Base-by-base conservation (phyloP, 148 eudicot species). In the Nepenthes mirabilis region DNA sequence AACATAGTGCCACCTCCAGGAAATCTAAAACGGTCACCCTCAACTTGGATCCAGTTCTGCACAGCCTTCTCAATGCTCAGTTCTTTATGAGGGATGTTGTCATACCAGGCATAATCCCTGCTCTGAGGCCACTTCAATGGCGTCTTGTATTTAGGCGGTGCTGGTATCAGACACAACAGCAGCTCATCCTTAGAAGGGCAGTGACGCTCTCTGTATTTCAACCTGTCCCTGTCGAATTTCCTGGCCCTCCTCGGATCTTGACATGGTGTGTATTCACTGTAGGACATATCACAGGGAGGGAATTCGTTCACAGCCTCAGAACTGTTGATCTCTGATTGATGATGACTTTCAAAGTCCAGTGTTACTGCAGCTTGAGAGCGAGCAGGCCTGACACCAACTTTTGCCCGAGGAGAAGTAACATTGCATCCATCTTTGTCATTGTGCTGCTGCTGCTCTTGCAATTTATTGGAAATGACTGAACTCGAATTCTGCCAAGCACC, bases 1-100 rank as follows among this genome's bases (percentile, higher is more conserved):
- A 93, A 93, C 98, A 88, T 88, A 36, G 98, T 93, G 2, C 98
- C 98, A 2, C 96, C 98, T 1, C 98, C 98, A 2, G 98, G 98
- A 67, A 93, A 93, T 36, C 83, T 65, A 54, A 93, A 93, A 2
- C 87, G 79, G 14, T 93, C 96, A 1, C 98, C 98, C 59, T 93
- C 89, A 0, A 93, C 83, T 76, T 84, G 94, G 51, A 93, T 86
- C 98, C 98, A 93, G 52, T 93, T 88, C 65, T 93, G 98, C 33
- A 82, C 74, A 33, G 94, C 96, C 81, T 93, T 93, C 81, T 93
- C 98, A 56, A 93, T 76, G 59, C 96, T 88, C 33, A 93, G 95
- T 64, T 93, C 96, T 72, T 86, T 93, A 64, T 93, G 98, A 9
- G 98, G 96, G 54, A 93, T 93, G 47, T 93, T 93, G 51, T 76